A percentile compares a stretch with the other conserved stretches of the same genome.
Conservation (phyloP, 495 filamentous ascomycete genomes). For the Neurospora discreta region DNA sequence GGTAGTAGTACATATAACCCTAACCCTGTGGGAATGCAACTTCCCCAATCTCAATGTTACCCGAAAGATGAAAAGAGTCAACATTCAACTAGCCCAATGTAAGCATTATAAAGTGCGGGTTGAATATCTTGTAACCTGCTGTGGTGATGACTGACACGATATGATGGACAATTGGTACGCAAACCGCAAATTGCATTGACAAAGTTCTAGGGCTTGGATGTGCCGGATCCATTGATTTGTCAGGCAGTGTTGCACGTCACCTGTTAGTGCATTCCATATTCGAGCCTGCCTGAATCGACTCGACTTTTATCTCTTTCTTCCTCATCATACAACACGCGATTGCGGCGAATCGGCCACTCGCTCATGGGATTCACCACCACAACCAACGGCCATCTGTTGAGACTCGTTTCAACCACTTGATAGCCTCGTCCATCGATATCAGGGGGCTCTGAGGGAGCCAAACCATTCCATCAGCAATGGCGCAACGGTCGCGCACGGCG, state of each 20-base stretch:
- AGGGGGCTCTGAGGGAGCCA: background rate
- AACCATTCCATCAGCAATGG: background rate
- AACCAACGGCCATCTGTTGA: background rate
- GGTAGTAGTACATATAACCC: background rate
- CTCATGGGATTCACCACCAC: background rate
- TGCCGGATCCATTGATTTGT: background rate
- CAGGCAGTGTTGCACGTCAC: background rate
- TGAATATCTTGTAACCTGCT: background rate
- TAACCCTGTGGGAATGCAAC: background rate
- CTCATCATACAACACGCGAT: background rate
- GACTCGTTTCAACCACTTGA: background rate
- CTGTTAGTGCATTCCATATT: background rate
- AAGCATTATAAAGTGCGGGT: background rate
- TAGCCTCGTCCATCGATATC: background rate
- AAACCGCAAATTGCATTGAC: background rate
- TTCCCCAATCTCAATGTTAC: background rate
- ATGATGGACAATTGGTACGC: background rate
- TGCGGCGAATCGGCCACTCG: background rate
- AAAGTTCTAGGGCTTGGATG: background rate
- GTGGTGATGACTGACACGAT: background rate
- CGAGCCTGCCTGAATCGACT: background rate
- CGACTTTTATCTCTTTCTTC: background rate
- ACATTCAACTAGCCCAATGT: background rate
- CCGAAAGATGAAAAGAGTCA: background rate
- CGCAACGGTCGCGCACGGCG: background rate